Evolutionary conservation across 768 basidiomycete genomes (phyloP), one percentile per base, ranked within the genome.

Genomic region (Lentinula lateritia): DNA sequence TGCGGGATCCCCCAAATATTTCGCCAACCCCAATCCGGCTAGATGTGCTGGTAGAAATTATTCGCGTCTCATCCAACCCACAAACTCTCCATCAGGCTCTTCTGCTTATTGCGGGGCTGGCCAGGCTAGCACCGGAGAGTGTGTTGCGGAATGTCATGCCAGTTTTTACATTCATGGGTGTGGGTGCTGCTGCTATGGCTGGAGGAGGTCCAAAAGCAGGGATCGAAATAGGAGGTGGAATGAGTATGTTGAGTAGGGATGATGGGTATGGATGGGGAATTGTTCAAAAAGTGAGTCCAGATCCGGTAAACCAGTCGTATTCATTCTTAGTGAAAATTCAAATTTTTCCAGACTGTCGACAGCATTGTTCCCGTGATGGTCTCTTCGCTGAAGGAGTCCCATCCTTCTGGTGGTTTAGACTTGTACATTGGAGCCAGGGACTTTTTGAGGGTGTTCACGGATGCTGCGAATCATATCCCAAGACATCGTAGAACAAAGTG

Each of bases 151-250:
- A 96, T 66, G 83, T 98, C 55, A 97, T 99, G 93, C 96, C 97
- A 3, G 88, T 99, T 50, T 98, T 99, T 78, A 98, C 95, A 0
- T 98, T 98, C 76, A 98, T 98, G 93, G 96, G 97, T 41, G 41
- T 56, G 3, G 55, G 55, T 23, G 55, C 41, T 6, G 55, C 41
- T 42, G 38, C 55, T 20, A 56, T 43, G 55, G 23, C 41, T 7
- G 55, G 55, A 15, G 55, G 55, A 43, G 23, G 38, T 13, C 28
- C 46, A 10, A 41, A 23, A n/a, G 43, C 15, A 41, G 55, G 55
- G 16, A 32, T 20, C 10, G 55, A 56, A 32, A 39, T 18, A 38
- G 39, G 55, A 32, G 41, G 55, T 2, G 50, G 50, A 36, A 35
- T 32, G 18, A 34, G 13, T 35, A 52, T 52, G 50, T 34, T 52